A percentile compares a stretch with the other conserved stretches of the same genome.
These are phyloP conservation scores for Aspergillus felis DNA, from an alignment of 2,329 filamentous ascomycete species.

Conservation along the genomic window DNA sequence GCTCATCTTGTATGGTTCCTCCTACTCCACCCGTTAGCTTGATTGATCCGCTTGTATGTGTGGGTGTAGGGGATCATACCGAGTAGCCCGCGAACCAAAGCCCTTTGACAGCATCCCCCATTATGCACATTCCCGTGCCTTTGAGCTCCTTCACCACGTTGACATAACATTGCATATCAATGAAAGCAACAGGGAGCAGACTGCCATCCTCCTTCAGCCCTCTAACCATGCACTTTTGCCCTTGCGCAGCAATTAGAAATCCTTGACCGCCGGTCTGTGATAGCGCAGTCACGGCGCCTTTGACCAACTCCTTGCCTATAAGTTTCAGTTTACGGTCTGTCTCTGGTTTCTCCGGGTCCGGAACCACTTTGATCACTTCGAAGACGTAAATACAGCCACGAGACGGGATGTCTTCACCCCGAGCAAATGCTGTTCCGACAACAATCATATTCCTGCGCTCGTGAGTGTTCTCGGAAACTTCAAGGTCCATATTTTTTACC, in stretches of 20 bases:
- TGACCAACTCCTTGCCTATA: slow-evolving; percentile 83
- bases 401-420: slow-evolving; percentile 84
- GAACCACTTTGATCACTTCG: slow-evolving; percentile 86
- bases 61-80: slow-evolving; percentile 36
- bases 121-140: slow-evolving; percentile 77
- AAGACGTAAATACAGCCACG: slow-evolving; percentile 85
- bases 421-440: slow-evolving; percentile 79
- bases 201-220: slow-evolving; percentile 94
- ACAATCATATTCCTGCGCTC: slow-evolving; percentile 77
- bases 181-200: slow-evolving; percentile 88
- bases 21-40: slow-evolving; percentile 38
- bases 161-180: slow-evolving; percentile 96
- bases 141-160: slow-evolving; percentile 78
- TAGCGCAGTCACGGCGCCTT: slow-evolving; percentile 84
- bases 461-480: slow-evolving; percentile 86
- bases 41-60: not conserved
- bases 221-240: slow-evolving; percentile 95
- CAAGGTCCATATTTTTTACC: slow-evolving; percentile 77
- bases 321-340: slow-evolving; percentile 82
- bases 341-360: slow-evolving; percentile 78
- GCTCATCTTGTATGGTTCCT: slow-evolving; percentile 94
- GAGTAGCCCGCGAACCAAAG: slow-evolving; percentile 96
- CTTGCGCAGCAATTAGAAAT: slow-evolving; percentile 84
- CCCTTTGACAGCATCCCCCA: slow-evolving; percentile 88
- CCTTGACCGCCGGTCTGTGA: slow-evolving; percentile 82